phyloP scores from a whole-genome alignment of 139 green algal species.

The Mesostigma viride region DNA sequence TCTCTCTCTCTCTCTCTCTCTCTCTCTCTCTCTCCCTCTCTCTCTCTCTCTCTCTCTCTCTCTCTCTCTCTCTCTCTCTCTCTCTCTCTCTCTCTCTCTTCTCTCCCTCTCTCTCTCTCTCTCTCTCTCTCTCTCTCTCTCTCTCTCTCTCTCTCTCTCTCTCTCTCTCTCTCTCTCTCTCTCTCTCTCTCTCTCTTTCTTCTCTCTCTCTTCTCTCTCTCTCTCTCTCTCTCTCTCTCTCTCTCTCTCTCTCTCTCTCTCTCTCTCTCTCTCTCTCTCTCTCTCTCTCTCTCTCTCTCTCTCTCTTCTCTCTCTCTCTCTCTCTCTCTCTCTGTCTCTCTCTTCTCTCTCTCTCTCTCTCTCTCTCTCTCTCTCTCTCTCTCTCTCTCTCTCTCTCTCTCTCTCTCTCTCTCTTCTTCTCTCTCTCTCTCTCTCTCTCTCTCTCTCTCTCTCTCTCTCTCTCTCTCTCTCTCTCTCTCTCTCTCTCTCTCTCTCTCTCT shows the following conservation, averaged over 20 bases:
- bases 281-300: neutral
- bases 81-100: too few species aligned
- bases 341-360: neutral
- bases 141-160: too few species aligned
- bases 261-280: neutral
- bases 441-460: neutral
- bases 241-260: neutral
- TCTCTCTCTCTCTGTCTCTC: neutral
- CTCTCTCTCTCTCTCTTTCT: too few species aligned
- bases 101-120: too few species aligned
- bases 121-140: too few species aligned
- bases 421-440: neutral
- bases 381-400: neutral
- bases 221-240: too few species aligned
- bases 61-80: too few species aligned
- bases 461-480: neutral
- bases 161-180: too few species aligned
- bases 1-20: too few species aligned
- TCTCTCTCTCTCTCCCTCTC: too few species aligned
- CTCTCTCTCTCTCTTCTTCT: neutral
- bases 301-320: conserved; percentile 5
- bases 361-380: neutral
- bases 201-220: too few species aligned
- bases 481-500: neutral
- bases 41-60: too few species aligned